phyloP scores from a whole-genome alignment of 164 flowering plant species.

The Aristolochia californica region DNA sequence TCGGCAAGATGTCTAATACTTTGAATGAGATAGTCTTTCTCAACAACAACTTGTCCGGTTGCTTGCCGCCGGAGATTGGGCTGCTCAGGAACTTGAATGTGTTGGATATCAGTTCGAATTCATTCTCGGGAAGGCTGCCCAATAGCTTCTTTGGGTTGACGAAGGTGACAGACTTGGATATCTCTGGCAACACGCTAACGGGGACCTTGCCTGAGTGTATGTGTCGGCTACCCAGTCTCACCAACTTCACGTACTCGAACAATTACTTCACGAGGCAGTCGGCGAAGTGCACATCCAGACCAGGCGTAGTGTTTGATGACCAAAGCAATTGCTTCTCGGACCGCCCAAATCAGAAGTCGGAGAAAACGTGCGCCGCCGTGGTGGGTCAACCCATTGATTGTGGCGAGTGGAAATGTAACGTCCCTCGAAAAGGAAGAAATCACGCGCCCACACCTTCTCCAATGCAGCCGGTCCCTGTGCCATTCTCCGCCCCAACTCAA shows the following conservation, averaged over 20 bases:
- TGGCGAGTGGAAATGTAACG: conserved; percentile 24
- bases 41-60: conserved; percentile 25
- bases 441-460: background rate
- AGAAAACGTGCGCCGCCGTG: conserved; percentile 15
- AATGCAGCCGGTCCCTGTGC: background rate
- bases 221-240: conserved; percentile 25
- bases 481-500: conserved; percentile 4
- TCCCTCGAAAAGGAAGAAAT: background rate
- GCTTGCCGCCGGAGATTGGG: conserved; percentile 34
- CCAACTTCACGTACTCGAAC: conserved; percentile 28
- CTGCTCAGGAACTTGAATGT: conserved; percentile 23
- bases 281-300: conserved; percentile 13
- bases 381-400: conserved; percentile 31
- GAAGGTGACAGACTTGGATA: conserved; percentile 19
- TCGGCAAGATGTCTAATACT: conserved; percentile 35
- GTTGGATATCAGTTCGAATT: conserved; percentile 19
- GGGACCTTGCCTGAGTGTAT: conserved; percentile 26
- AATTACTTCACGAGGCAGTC: conserved; percentile 33
- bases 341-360: conserved; percentile 25
- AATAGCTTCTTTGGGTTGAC: conserved; percentile 14
- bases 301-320: conserved; percentile 15
- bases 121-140: conserved; percentile 26
- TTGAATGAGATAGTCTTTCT: conserved; percentile 29
- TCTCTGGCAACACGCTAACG: conserved; percentile 24
- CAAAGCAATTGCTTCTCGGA: conserved; percentile 26